Evolutionary conservation across 2,329 filamentous ascomycete species (phyloP).

Genomic region (Epichloe amarillans): DNA sequence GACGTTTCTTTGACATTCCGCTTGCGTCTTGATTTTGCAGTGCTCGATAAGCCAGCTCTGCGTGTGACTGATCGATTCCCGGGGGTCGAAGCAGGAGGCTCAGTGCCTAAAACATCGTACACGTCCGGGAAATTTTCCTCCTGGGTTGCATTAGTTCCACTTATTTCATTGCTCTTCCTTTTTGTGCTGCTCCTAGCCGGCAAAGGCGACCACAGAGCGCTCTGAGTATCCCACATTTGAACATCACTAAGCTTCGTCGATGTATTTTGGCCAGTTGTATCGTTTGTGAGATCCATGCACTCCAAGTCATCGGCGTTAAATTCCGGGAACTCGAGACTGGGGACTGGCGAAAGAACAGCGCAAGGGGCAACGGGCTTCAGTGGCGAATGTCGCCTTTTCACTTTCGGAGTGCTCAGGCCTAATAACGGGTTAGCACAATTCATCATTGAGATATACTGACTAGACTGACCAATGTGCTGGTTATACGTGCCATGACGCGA

Average conservation of each 20-base stretch:
- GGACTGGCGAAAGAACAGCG: constrained; percentile 7
- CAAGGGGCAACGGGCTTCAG: constrained; percentile 14
- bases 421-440: neutral
- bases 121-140: constrained; percentile 41
- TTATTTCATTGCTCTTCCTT: constrained; percentile 37
- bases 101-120: constrained; percentile 31
- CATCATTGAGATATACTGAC: neutral
- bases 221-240: constrained; percentile 30
- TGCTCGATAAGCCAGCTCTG: constrained; percentile 10
- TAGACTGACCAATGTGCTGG: constrained; percentile 5
- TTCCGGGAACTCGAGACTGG: constrained; percentile 21
- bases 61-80: constrained; percentile 12
- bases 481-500: constrained; percentile 6
- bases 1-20: constrained; percentile 9
- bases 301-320: constrained; percentile 23
- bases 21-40: constrained; percentile 8
- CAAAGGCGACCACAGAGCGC: constrained; percentile 25
- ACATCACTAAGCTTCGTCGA: constrained; percentile 23
- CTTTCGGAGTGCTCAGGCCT: constrained; percentile 8
- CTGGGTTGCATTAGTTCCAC: constrained; percentile 20
- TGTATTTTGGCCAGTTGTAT: constrained; percentile 20
- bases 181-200: constrained; percentile 30
- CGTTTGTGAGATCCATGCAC: constrained; percentile 28
- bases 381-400: constrained; percentile 12
- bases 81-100: constrained; percentile 24